Conservation (phyloP, 176 grass and related monocot species). For the Aegilops umbellulata region DNA sequence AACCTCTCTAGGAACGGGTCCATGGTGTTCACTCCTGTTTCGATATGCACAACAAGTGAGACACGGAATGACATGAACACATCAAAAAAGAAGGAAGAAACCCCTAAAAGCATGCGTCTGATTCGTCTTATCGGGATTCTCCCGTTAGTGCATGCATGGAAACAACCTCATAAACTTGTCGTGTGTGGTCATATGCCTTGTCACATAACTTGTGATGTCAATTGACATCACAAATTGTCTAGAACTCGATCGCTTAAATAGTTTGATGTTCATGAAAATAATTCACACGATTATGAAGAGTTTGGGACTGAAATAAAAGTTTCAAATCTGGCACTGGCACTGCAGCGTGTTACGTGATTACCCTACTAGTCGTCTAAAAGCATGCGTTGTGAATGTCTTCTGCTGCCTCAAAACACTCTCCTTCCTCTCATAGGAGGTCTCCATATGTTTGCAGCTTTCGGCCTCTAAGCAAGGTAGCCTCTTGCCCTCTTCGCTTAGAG, state of each 20-base stretch:
- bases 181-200: too few species aligned
- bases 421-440: neutral
- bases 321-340: neutral
- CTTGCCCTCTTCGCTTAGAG: too few species aligned
- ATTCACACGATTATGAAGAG: neutral
- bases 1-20: slow-evolving; percentile 50
- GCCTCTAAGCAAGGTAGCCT: too few species aligned
- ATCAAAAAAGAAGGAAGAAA: too few species aligned
- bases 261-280: neutral
- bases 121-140: neutral
- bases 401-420: neutral
- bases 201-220: too few species aligned
- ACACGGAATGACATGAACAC: too few species aligned
- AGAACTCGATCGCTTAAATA: too few species aligned
- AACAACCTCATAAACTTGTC: neutral
- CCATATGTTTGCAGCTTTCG: too few species aligned
- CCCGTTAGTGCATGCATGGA: neutral
- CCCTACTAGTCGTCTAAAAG: neutral
- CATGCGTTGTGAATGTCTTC: neutral
- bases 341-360: too few species aligned
- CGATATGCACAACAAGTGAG: slow-evolving; percentile 19
- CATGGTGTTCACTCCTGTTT: slow-evolving; percentile 28
- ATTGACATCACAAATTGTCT: too few species aligned
- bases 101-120: too few species aligned
- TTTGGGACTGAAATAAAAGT: neutral